phyloP scores from a whole-genome alignment of 1,284 basidiomycete species.

The Ceratobasidium sp. region DNA sequence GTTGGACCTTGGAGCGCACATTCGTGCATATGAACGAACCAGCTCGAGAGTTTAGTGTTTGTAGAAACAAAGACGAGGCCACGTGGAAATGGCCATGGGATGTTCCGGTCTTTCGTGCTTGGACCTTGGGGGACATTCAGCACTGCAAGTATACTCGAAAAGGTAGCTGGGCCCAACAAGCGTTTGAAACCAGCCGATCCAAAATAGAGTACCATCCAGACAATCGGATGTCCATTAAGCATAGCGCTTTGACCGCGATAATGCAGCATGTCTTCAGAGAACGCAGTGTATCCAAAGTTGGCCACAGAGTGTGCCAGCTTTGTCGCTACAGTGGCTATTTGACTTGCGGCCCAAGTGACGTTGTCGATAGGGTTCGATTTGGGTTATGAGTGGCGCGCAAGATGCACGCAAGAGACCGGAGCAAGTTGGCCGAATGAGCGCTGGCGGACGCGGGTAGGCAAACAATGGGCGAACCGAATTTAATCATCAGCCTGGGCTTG shows the following conservation, averaged over 20 bases:
- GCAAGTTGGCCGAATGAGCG: too few species aligned
- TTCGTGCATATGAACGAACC: conserved; percentile 7
- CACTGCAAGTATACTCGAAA: neutral
- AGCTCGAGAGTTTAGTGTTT: neutral
- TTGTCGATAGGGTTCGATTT: too few species aligned
- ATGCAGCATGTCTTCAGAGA: neutral
- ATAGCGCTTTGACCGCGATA: neutral
- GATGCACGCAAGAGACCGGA: too few species aligned
- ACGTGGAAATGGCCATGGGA: conserved; percentile 9
- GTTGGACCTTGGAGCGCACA: conserved; percentile 6
- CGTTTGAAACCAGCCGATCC: neutral
- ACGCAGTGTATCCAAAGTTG: too few species aligned
- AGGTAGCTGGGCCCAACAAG: neutral
- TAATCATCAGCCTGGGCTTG: neutral
- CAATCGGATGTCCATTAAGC: neutral
- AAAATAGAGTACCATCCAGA: neutral
- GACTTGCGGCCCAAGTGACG: neutral
- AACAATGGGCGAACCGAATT: neutral
- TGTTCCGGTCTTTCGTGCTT: conserved; percentile 8
- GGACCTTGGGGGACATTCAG: neutral
- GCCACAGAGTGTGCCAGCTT: too few species aligned
- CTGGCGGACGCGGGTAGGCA: too few species aligned
- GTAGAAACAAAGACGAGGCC: conserved; percentile 9
- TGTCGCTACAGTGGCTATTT: neutral
- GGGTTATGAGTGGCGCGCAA: too few species aligned